A percentile compares a stretch with the other conserved stretches of the same genome.
Conservation (phyloP, 164 flowering plant genomes). For the Berberis vulgaris region DNA sequence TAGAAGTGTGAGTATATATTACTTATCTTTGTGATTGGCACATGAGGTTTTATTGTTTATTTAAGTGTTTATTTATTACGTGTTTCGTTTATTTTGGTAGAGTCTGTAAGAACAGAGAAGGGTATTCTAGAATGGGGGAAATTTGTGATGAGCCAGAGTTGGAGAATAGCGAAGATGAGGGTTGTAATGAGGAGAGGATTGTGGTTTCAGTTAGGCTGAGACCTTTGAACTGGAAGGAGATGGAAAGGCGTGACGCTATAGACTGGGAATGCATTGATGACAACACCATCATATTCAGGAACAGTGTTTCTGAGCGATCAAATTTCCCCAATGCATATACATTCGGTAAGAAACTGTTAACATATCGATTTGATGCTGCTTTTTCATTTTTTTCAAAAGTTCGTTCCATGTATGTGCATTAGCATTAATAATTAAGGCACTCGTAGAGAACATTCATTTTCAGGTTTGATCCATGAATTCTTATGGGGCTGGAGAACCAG, state of each 20-base stretch:
- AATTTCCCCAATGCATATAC: slow-evolving; percentile 71
- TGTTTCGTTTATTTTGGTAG: not conserved
- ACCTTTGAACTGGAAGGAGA: slow-evolving; percentile 88
- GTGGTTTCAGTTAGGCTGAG: slow-evolving; percentile 90
- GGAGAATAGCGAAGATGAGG: slow-evolving; percentile 45
- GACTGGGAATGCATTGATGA: slow-evolving; percentile 99
- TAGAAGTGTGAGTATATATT: slow-evolving; percentile 9
- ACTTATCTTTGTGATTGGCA: not conserved
- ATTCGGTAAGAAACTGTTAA: slow-evolving; percentile 47
- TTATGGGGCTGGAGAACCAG: too few relatives aligned
- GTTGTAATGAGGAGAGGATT: slow-evolving; percentile 61
- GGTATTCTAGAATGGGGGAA: slow-evolving; percentile 48
- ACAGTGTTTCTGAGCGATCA: slow-evolving; percentile 83
- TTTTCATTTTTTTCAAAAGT: not conserved
- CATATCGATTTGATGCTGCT: not conserved
- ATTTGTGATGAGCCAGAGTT: slow-evolving; percentile 57
- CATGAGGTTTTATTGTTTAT: not conserved
- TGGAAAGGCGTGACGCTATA: slow-evolving; percentile 53
- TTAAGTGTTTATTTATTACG: not conserved
- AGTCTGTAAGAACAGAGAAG: slow-evolving; percentile 3
- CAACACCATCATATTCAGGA: slow-evolving; percentile 67
- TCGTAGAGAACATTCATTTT: not conserved
- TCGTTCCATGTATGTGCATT: not conserved
- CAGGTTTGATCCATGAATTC: not conserved
- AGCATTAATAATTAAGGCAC: too few relatives aligned